Percentiles rank a stretch among this genome's conserved stretches.
These are phyloP conservation scores for Alternaria burnsii DNA, from an alignment of 2,329 filamentous ascomycete species.

Conservation along the genomic window DNA sequence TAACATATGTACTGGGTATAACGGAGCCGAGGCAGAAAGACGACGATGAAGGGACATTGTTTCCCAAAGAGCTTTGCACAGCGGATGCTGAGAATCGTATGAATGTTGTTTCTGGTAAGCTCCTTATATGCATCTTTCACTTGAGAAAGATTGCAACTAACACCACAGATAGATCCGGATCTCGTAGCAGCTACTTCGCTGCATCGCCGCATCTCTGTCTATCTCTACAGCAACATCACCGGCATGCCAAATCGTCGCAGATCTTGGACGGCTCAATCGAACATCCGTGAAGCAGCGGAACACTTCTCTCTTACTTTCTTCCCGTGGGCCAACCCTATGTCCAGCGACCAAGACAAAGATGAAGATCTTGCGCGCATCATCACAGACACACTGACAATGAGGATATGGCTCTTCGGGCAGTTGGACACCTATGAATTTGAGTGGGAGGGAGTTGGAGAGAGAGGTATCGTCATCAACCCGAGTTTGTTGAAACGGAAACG, in stretches of 20 bases:
- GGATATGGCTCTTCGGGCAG: conserved; percentile 44
- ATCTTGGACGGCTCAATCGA: conserved; percentile 21
- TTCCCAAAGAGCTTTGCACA: conserved; percentile 35
- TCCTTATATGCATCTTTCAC: background rate
- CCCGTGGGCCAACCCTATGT: conserved; percentile 44
- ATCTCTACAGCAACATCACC: conserved; percentile 32
- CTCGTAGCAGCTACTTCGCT: conserved; percentile 30
- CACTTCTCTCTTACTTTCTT: conserved; percentile 48
- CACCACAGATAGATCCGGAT: conserved; percentile 11
- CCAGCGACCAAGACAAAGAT: conserved; percentile 40
- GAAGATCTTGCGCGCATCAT: conserved; percentile 39
- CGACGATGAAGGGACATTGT: conserved; percentile 25
- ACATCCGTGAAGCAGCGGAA: conserved; percentile 46
- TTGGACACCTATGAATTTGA: conserved; percentile 35
- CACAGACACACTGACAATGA: conserved; percentile 33
- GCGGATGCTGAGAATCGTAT: background rate
- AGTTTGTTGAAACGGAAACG: conserved; percentile 26
- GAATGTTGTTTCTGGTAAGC: conserved; percentile 7
- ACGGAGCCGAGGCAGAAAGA: conserved; percentile 26
- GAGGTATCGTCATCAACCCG: conserved; percentile 36
- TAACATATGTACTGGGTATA: conserved; percentile 34
- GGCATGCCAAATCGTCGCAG: conserved; percentile 4
- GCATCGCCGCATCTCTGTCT: conserved; percentile 39
- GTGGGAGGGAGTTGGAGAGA: conserved; percentile 36
- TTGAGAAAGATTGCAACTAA: background rate